Percentiles rank a stretch among this genome's conserved stretches.
Evolutionary conservation across 2,329 filamentous ascomycete genomes (phyloP).

Genomic region (Exophiala mesophila): DNA sequence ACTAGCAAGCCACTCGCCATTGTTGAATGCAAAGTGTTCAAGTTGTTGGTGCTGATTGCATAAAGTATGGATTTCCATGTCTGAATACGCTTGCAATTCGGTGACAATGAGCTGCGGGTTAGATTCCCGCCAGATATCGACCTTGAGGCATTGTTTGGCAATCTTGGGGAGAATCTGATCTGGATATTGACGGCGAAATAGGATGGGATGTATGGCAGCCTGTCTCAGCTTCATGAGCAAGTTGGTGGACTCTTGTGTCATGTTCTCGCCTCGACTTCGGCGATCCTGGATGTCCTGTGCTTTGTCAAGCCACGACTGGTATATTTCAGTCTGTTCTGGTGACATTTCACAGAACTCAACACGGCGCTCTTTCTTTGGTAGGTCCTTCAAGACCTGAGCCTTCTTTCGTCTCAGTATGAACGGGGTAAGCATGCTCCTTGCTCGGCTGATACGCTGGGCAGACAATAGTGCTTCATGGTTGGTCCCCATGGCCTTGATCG

Average conservation of each 20-base stretch:
- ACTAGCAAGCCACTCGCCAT: constrained; percentile 63
- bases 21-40: constrained; percentile 52
- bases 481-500: constrained; percentile 71
- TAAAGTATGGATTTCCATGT: constrained; percentile 58
- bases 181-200: constrained; percentile 77
- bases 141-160: constrained; percentile 68
- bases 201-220: constrained; percentile 82
- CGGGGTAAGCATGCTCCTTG: constrained; percentile 86
- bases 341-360: constrained; percentile 81
- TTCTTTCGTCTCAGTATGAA: constrained; percentile 95
- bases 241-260: constrained; percentile 54
- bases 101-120: constrained; percentile 50
- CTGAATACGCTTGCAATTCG: constrained; percentile 52
- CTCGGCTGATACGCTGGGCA: constrained; percentile 76
- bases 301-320: constrained; percentile 62
- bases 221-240: constrained; percentile 88
- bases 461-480: constrained; percentile 77
- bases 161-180: constrained; percentile 73
- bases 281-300: constrained; percentile 58
- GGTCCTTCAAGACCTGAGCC: constrained; percentile 75
- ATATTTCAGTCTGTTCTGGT: constrained; percentile 65
- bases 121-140: constrained; percentile 51
- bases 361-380: constrained; percentile 72
- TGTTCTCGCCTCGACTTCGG: constrained; percentile 51
- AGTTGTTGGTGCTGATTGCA: constrained; percentile 51